Evolutionary conservation across 306 rosid genomes (phyloP).

Genomic region (Citrullus mucosospermus): DNA sequence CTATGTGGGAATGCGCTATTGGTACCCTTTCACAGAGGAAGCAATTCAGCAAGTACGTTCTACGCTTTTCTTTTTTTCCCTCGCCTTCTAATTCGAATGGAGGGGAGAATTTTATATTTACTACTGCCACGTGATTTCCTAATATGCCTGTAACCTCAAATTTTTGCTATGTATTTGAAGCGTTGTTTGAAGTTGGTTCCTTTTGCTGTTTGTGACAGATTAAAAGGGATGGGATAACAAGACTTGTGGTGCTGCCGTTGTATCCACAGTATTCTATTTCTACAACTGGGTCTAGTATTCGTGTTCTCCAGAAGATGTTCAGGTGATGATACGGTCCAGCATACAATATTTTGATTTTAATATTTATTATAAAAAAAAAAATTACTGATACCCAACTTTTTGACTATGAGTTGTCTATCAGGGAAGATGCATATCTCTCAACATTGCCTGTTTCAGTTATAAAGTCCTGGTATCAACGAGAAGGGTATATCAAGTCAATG

Average conservation of each 20-base stretch:
- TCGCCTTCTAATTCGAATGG: not conserved
- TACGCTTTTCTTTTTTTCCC: constrained; percentile 6
- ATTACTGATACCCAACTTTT: constrained; percentile 7
- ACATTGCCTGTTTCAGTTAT: constrained; percentile 80
- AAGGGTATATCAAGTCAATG: constrained; percentile 88
- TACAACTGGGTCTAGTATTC: constrained; percentile 96
- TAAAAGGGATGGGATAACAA: constrained; percentile 78
- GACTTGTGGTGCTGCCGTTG: constrained; percentile 90
- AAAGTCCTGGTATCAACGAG: constrained; percentile 87
- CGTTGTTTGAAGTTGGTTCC: not conserved
- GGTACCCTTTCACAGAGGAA: constrained; percentile 99
- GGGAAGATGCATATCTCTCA: constrained; percentile 70
- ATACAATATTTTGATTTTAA: not conserved
- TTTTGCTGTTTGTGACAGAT: constrained; percentile 31
- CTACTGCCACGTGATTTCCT: not conserved
- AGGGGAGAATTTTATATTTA: not conserved
- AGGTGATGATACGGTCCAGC: constrained; percentile 27
- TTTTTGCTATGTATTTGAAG: not conserved
- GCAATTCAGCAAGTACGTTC: constrained; percentile 72
- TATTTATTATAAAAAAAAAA: not conserved
- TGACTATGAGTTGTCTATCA: constrained; percentile 31
- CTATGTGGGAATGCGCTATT: constrained; percentile 93
- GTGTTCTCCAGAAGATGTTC: constrained; percentile 65
- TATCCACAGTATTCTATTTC: constrained; percentile 99
- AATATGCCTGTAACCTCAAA: not conserved